phyloP scores from a whole-genome alignment of 805 yeast genomes.

The Spathaspora hagerdaliae region DNA sequence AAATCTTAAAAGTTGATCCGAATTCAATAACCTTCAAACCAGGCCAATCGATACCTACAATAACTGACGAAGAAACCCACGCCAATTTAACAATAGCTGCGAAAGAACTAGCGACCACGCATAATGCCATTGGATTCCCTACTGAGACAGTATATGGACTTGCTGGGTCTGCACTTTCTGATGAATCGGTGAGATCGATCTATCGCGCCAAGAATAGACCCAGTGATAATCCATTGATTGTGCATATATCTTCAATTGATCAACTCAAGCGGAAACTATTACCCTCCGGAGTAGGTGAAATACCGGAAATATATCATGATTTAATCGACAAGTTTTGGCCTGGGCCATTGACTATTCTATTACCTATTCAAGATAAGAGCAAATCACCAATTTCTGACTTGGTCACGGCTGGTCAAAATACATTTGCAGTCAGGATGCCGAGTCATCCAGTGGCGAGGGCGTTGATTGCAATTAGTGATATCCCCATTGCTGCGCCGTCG shows the following conservation, averaged over 20 bases:
- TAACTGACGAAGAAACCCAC: conserved; percentile 52
- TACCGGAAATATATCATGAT: conserved; percentile 67
- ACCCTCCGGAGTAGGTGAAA: conserved; percentile 39
- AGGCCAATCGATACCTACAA: conserved; percentile 37
- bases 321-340: conserved; percentile 84
- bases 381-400: conserved; percentile 55
- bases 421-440: conserved; percentile 92
- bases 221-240: conserved; percentile 89
- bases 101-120: conserved; percentile 41
- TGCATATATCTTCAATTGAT: conserved; percentile 76
- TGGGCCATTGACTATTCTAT: conserved; percentile 85
- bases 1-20: conserved; percentile 53
- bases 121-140: conserved; percentile 83
- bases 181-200: conserved; percentile 69
- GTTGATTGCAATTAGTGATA: conserved; percentile 73
- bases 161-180: conserved; percentile 80
- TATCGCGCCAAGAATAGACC: conserved; percentile 92
- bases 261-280: conserved; percentile 65
- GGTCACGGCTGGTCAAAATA: conserved; percentile 84
- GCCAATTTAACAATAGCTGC: conserved; percentile 57
- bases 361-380: conserved; percentile 50
- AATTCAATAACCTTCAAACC: conserved; percentile 45
- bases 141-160: conserved; percentile 97
- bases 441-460: conserved; percentile 87
- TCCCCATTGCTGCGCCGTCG: conserved; percentile 95